Base-by-base conservation (phyloP, 2,329 filamentous ascomycete genomes). In the Stachybotrys elegans region DNA sequence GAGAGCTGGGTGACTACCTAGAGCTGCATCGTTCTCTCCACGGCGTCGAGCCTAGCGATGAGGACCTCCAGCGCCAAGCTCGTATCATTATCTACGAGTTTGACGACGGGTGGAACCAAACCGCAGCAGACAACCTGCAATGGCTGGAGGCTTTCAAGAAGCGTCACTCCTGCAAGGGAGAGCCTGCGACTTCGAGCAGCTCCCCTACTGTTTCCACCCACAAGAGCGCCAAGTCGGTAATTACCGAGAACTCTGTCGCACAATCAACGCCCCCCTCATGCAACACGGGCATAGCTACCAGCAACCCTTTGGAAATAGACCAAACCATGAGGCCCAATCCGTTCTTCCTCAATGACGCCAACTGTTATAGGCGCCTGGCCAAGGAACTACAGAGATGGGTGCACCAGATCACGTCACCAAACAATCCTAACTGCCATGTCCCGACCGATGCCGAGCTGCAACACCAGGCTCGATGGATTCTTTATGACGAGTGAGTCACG, bases 81-180 rank as follows among this genome's bases (percentile, higher is more conserved):
- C 72, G 80, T 48, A 68, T 80, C 42, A 79, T 83, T 51, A 78
- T 83, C 19, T 83, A 80, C 58, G 78, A 80, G 38, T 74, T 70
- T 46, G 77, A 82, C 42, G 79, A 83, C 51, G 72, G 72, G 9
- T 83, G 79, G 78, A 83, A 83, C 49, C 79, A 82, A 53, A 84
- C 79, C 2, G 74, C 73, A 1, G 76, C 78, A 4, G 79, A 84
- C 49, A 77, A 79, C 47, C 50, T 63, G 3, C 58, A 67, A 4
- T 81, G 78, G 74, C 64, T 83, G 2, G 57, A 63, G 4, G 62
- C 68, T 12, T 83, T 83, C 61, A 75, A 69, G 46, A 58, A 66
- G 32, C 68, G 75, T 40, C 72, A 79, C 48, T 48, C 59, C 40
- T 43, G 56, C 20, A 43, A 53, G 3, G 44, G 46, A 4, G 29